Percentiles rank a stretch among this genome's conserved stretches.
These are phyloP conservation scores for Rhodotorula sp. DNA, from an alignment of 1,284 basidiomycete genomes.

Conservation along the genomic window DNA sequence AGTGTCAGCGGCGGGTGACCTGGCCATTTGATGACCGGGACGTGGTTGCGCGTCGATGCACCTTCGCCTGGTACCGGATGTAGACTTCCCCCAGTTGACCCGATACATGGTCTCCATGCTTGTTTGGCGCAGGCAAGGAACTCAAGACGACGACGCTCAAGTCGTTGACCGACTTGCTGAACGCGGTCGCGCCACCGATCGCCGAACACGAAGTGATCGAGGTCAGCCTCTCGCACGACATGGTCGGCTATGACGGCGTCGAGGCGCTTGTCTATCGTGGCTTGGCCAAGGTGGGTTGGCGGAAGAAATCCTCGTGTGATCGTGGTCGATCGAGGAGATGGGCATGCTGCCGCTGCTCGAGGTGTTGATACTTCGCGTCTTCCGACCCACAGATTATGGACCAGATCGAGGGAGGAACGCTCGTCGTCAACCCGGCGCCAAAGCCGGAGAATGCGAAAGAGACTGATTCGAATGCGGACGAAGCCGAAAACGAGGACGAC, in stretches of 20 bases:
- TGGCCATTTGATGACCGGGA: not conserved
- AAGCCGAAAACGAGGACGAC: constrained; percentile 38
- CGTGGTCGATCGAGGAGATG: too few species aligned
- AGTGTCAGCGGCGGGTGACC: constrained; percentile 4
- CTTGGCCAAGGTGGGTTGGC: constrained; percentile 63
- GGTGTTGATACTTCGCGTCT: not conserved
- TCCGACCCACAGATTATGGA: constrained; percentile 70
- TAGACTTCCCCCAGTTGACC: not conserved
- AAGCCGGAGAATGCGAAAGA: constrained; percentile 52
- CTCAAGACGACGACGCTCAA: constrained; percentile 80
- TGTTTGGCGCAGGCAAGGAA: constrained; percentile 65
- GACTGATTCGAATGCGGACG: constrained; percentile 30
- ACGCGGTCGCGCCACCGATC: constrained; percentile 96
- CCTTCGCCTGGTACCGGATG: not conserved
- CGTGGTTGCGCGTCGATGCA: not conserved
- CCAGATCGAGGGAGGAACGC: constrained; percentile 87
- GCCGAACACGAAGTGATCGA: constrained; percentile 96
- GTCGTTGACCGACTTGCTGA: constrained; percentile 82
- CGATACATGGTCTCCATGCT: too few species aligned
- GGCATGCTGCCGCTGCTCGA: too few species aligned
- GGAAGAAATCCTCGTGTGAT: not conserved
- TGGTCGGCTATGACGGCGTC: constrained; percentile 93
- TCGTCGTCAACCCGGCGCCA: constrained; percentile 69
- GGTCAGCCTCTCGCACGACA: constrained; percentile 91
- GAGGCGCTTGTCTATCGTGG: constrained; percentile 92